Evolutionary conservation across 306 rosid species (phyloP), one percentile per base, ranked within the genome.

Genomic region (Astragalus glycyphyllos): DNA sequence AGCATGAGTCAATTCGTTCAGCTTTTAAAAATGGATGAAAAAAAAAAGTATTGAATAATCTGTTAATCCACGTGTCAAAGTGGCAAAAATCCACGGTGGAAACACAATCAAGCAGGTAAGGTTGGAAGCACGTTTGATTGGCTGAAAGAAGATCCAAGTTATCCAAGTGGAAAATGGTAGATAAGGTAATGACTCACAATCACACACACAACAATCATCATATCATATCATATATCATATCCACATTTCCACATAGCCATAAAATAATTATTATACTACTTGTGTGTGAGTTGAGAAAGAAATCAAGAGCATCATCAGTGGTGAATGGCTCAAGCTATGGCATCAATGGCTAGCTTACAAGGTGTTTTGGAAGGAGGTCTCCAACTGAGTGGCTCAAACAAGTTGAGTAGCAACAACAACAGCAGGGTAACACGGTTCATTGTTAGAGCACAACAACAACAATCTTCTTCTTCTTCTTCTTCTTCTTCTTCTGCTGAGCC

Each of bases 261-360:
- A 68, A 79, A 76, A 72, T 6, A 40, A 40, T 40, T 40, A 71
- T 61, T 73, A 82, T 69, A 75, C 65, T 69, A 75, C 65, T 64
- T 15, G 77, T 62, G 5, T 1, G 3, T 35, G 6, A 37, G 41
- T 7, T 37, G 41, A 37, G 34, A 58, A 26, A 37, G 34, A 58
- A 26, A 26, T 1, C 31, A 34, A 58, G 12, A 29, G 65, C 6
- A 34, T 5, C 55, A 6, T 26, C 1, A 26, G 31, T 26, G 31
- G 31, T 26, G 31, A 26, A 92, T 89, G 92, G 96, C 88, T 23
- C 95, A 89, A 46, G 89, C 95, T 56, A 86, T 94, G 90, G 96
- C 97, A 75, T 95, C 96, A 65, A 89, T 89, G 96, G 84, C 97
- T 41, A 90, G 98, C 31, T 71, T 88, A 8, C 82, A 90, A 59